A percentile compares a stretch with the other conserved stretches of the same genome.
Conservation (phyloP, 2,329 filamentous ascomycete genomes). For the Ilyonectria destructans region DNA sequence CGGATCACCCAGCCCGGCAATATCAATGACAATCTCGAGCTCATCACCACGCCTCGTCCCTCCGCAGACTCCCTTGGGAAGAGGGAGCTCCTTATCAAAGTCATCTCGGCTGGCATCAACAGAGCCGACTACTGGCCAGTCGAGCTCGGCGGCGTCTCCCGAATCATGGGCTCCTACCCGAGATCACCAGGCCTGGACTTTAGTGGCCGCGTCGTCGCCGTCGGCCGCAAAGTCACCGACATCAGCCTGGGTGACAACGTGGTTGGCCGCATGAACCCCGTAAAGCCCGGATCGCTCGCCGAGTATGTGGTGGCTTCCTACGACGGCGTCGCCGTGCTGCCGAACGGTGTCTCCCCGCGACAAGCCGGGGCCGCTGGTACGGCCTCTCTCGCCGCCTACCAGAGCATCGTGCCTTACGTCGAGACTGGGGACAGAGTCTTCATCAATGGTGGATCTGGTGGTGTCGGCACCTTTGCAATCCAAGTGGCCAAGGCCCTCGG, state of each 20-base stretch:
- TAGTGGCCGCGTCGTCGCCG: neutral
- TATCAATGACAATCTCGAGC: neutral
- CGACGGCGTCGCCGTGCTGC: constrained; percentile 57
- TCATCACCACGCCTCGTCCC: neutral
- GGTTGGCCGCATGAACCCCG: neutral
- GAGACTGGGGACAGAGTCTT: constrained; percentile 71
- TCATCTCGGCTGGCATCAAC: neutral
- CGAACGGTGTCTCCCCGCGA: constrained; percentile 57
- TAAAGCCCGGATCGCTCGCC: constrained; percentile 16
- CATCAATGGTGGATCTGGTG: constrained; percentile 77
- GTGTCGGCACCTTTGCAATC: constrained; percentile 73
- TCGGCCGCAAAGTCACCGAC: neutral
- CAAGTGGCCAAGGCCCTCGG: constrained; percentile 77
- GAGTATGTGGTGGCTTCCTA: constrained; percentile 59
- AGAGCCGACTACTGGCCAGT: neutral
- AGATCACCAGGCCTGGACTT: neutral
- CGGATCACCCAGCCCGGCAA: neutral
- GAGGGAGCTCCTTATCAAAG: neutral
- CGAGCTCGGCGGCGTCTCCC: neutral
- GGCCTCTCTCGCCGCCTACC: constrained; percentile 65
- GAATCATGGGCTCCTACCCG: neutral
- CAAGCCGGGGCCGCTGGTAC: constrained; percentile 62
- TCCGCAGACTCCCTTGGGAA: neutral
- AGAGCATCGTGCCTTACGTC: constrained; percentile 64
- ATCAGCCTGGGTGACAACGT: neutral